These are phyloP conservation scores for Beauveria rudraprayagi DNA, from an alignment of 2,329 filamentous ascomycete genomes.

Conservation along the genomic window DNA sequence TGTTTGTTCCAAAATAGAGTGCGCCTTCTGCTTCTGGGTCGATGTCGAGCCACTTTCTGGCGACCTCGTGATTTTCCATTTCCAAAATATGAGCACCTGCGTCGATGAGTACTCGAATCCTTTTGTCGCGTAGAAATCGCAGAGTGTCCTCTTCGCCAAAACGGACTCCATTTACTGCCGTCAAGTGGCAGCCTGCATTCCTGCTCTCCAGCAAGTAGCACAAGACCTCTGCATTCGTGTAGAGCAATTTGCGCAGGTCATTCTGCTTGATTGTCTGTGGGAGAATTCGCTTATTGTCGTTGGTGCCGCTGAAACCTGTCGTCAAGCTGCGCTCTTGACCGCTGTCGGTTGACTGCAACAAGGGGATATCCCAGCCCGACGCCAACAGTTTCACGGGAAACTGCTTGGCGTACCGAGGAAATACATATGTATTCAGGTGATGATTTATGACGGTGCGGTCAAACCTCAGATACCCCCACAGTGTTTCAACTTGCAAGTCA, in stretches of 20 bases:
- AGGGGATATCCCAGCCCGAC: conserved; percentile 60
- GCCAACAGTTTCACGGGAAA: conserved; percentile 56
- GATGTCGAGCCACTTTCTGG: conserved; percentile 39
- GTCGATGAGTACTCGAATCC: conserved; percentile 52
- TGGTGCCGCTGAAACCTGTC: conserved; percentile 66
- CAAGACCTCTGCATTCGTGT: conserved; percentile 58
- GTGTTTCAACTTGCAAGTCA: conserved; percentile 35
- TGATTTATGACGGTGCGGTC: conserved; percentile 47
- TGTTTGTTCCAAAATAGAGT: conserved; percentile 41
- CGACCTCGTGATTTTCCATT: conserved; percentile 45
- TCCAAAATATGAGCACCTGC: conserved; percentile 58
- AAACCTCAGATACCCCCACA: conserved; percentile 44
- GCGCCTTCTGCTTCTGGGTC: conserved; percentile 39
- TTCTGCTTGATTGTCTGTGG: conserved; percentile 54
- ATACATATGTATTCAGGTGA: conserved; percentile 56
- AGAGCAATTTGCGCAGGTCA: conserved; percentile 45
- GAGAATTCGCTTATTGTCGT: conserved; percentile 52
- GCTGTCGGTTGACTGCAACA: conserved; percentile 23
- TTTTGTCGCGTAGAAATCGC: conserved; percentile 21
- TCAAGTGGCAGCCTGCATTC: conserved; percentile 37
- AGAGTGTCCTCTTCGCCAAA: conserved; percentile 31
- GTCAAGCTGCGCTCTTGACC: conserved; percentile 28
- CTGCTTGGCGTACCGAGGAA: conserved; percentile 56
- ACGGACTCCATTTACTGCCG: conserved; percentile 15
- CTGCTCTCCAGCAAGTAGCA: conserved; percentile 45